These are phyloP conservation scores for Schizophyllum commune DNA, from an alignment of 1,284 basidiomycete species.

Conservation along the genomic window DNA sequence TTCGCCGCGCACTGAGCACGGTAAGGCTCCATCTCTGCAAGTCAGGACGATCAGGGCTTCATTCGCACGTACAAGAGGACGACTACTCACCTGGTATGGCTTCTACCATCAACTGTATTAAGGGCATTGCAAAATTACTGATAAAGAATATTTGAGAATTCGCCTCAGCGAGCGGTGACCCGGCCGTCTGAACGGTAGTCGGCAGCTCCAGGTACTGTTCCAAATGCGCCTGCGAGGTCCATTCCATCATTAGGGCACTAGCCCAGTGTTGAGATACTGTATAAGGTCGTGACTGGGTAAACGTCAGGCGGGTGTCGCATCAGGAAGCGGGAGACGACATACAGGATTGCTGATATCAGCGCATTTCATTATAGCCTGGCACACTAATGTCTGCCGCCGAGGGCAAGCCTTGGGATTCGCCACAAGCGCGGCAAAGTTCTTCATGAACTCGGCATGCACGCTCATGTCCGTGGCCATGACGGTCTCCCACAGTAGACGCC, in stretches of 20 bases:
- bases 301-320: conserved; percentile 5
- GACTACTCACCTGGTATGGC: conserved; percentile 60
- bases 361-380: conserved; percentile 90
- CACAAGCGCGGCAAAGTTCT: conserved; percentile 45
- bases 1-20: conserved; percentile 60
- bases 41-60: not conserved
- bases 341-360: conserved; percentile 97
- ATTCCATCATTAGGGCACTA: conserved; percentile 78
- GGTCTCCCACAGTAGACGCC: conserved; percentile 68
- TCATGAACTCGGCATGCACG: conserved; percentile 81
- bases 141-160: conserved; percentile 89
- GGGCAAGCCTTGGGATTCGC: conserved; percentile 32
- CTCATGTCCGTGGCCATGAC: conserved; percentile 93
- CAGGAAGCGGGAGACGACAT: conserved; percentile 27
- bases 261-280: conserved; percentile 89
- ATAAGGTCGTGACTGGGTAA: conserved; percentile 77
- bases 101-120: conserved; percentile 67
- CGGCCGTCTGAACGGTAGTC: conserved; percentile 58
- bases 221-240: conserved; percentile 79
- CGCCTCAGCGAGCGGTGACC: conserved; percentile 68
- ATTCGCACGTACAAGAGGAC: conserved; percentile 7
- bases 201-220: conserved; percentile 75
- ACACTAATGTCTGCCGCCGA: conserved; percentile 62
- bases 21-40: conserved; percentile 55
- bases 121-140: conserved; percentile 71